phyloP scores from a whole-genome alignment of 352 stramenopile genomes.

The Poterioochromonas sp. region DNA sequence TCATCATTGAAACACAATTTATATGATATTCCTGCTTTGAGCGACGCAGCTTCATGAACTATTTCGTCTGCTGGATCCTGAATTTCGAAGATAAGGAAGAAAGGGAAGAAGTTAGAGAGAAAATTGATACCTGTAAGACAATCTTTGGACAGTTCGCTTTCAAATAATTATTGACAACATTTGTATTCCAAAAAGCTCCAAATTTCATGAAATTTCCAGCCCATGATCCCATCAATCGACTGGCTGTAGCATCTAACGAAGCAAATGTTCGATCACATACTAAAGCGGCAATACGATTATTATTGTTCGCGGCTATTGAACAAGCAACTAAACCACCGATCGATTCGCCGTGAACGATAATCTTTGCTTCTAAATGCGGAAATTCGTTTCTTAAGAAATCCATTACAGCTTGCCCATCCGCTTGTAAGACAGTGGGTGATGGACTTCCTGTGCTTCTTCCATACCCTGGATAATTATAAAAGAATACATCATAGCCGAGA shows the following conservation, averaged over 20 bases:
- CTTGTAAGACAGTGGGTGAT: not conserved
- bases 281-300: not conserved
- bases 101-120: not conserved
- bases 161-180: slow-evolving; percentile 20
- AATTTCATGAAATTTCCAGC: not conserved
- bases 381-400: not conserved
- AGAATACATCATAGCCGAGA: not conserved
- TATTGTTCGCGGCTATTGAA: not conserved
- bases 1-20: not conserved
- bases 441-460: not conserved
- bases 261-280: slow-evolving; percentile 22
- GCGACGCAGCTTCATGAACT: not conserved
- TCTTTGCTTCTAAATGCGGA: not conserved
- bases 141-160: not conserved
- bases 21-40: not conserved
- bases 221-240: not conserved
- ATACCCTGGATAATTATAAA: slow-evolving; percentile 28
- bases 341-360: not conserved
- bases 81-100: not conserved
- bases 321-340: slow-evolving; percentile 16
- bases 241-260: not conserved
- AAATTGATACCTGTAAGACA: slow-evolving; percentile 2
- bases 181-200: not conserved
- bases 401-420: not conserved
- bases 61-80: slow-evolving; percentile 28